phyloP scores from a whole-genome alignment of 306 rosid genomes.

The Lathyrus sativus region DNA sequence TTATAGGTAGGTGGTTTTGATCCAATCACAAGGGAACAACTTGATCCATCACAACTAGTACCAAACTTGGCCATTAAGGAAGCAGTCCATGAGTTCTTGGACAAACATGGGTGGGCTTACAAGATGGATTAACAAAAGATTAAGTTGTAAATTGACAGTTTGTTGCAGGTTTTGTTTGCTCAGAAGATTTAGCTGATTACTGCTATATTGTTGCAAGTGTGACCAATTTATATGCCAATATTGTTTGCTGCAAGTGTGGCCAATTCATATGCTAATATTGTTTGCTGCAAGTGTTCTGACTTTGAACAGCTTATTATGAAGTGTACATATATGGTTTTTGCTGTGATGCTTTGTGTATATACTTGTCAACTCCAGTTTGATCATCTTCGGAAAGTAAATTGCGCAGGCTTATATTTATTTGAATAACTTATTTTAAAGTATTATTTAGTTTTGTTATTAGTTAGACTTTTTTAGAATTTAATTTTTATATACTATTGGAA shows the following conservation, averaged over 20 bases:
- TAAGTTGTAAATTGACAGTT: slow-evolving; percentile 22
- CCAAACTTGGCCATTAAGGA: slow-evolving; percentile 79
- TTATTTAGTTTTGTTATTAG: no score
- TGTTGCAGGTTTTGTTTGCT: slow-evolving; percentile 20
- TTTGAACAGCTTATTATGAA: slow-evolving; percentile 22
- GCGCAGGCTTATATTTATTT: no score
- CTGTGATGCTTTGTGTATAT: slow-evolving; percentile 34
- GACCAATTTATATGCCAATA: slow-evolving; percentile 14
- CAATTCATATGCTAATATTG: slow-evolving; percentile 11
- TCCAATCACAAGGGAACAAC: slow-evolving; percentile 76
- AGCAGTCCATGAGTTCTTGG: slow-evolving; percentile 78
- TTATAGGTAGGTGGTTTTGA: slow-evolving; percentile 83
- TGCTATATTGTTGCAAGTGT: slow-evolving; percentile 11
- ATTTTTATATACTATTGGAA: no score
- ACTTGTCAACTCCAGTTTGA: slow-evolving; percentile 15
- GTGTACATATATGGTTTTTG: slow-evolving; percentile 37
- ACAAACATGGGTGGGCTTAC: slow-evolving; percentile 91
- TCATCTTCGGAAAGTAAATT: no score
- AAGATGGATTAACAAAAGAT: slow-evolving; percentile 47
- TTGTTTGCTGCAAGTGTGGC: slow-evolving; percentile 14
- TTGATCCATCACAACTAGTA: slow-evolving; percentile 57
- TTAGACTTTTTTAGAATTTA: no score
- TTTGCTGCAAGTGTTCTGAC: slow-evolving; percentile 21
- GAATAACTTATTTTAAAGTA: no score
- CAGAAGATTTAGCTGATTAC: slow-evolving; percentile 27